A percentile compares a stretch with the other conserved stretches of the same genome.
These are phyloP conservation scores for Trichophyton rubrum DNA, from an alignment of 2,329 filamentous ascomycete genomes.

Conservation along the genomic window DNA sequence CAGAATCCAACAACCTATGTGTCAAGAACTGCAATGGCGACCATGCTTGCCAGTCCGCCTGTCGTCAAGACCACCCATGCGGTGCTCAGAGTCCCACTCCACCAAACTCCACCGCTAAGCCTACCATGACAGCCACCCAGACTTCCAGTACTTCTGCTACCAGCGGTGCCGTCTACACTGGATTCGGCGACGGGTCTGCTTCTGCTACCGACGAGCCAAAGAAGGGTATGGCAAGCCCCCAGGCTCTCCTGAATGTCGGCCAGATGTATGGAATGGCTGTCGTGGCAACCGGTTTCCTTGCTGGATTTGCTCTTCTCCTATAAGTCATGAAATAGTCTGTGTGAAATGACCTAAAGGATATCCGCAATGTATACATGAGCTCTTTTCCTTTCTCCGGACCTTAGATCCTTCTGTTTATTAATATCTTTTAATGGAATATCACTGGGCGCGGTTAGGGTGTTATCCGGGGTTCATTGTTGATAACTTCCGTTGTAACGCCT, in stretches of 20 bases:
- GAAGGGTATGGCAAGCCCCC: constrained; percentile 19
- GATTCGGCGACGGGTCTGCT: constrained; percentile 30
- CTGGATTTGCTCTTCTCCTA: constrained; percentile 45
- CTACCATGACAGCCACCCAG: constrained; percentile 23
- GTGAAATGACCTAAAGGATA: background rate
- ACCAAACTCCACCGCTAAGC: constrained; percentile 39
- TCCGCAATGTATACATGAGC: constrained; percentile 2
- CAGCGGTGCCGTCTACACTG: constrained; percentile 32
- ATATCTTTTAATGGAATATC: background rate
- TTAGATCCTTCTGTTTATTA: background rate
- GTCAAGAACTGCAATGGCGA: constrained; percentile 38
- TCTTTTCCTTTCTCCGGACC: background rate
- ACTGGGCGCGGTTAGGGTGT: background rate
- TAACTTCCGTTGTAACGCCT: background rate
- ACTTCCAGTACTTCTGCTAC: constrained; percentile 24
- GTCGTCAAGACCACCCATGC: constrained; percentile 45
- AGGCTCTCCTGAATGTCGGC: constrained; percentile 39
- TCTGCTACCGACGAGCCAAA: constrained; percentile 22
- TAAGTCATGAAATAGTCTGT: background rate
- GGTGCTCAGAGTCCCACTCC: constrained; percentile 47
- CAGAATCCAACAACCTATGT: constrained; percentile 44
- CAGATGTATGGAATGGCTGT: constrained; percentile 45
- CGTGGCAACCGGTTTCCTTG: constrained; percentile 43
- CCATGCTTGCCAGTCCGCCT: constrained; percentile 39
- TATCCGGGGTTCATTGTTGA: background rate